Evolutionary conservation across 2,329 filamentous ascomycete species (phyloP), one percentile per base, ranked within the genome.

Genomic region (Xylaria sp.): DNA sequence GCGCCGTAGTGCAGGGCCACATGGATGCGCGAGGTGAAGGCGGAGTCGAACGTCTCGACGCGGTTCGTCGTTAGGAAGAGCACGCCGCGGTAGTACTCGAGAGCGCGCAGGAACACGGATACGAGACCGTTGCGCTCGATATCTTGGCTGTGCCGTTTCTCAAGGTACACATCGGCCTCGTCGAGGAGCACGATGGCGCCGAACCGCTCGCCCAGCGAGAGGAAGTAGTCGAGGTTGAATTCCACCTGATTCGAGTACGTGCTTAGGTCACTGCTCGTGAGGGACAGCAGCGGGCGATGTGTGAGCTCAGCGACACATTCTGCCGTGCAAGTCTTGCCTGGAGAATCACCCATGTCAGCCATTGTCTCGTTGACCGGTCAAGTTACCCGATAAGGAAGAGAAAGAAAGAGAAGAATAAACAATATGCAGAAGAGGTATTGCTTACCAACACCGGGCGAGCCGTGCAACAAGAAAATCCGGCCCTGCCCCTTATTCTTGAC

Each of bases 131-230:
- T 83, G 61, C 80, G 79, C 21, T 71, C 73, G 50, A 83, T 77
- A 67, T 83, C 80, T 28, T 69, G 73, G 21, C 76, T 69, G 2
- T 74, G 74, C 2, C 85, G 83, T 55, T 80, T 73, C 72, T 87
- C 83, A 8, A 88, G 80, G 72, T 85, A 88, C 17, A 87, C 83
- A 58, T 88, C 86, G 2, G 84, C 84, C 72, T 88, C 85, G 69
- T 88, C 85, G 4, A 87, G 77, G 2, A 87, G 78, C 6, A 86
- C 78, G 5, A 87, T 78, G 38, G 79, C 83, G 17, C 78, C 79
- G 73, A 80, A 85, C 7, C 78, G 79, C 71, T 81, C 79, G 42
- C 76, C 83, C 3, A 84, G 77, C 42, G 79, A 71, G 9, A 85
- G 75, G 72, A 82, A 83, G 72, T 82, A 81, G 59, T 77, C 76